Conservation (phyloP, 176 grass and related monocot genomes). For the Oryza glaberrima region DNA sequence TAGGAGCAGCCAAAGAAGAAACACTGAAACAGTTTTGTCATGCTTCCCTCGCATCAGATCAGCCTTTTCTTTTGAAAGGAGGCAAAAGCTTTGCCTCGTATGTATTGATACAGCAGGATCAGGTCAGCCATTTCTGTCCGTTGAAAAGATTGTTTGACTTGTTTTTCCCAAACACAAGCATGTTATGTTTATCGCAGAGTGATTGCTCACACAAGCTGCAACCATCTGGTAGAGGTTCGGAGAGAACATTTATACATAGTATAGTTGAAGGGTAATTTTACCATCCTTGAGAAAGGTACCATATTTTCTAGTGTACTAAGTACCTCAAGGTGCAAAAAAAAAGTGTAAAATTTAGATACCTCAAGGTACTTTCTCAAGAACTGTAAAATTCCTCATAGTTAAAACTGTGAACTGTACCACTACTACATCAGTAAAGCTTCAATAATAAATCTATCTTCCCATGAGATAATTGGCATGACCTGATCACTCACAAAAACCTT, state of each 20-base stretch:
- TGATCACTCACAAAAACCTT: background rate
- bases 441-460: background rate
- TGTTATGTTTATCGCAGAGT: background rate
- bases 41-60: background rate
- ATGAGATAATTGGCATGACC: background rate
- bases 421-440: background rate
- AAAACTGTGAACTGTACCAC: background rate
- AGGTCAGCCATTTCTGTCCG: background rate
- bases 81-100: no score
- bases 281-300: no score
- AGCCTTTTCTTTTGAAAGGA: no score
- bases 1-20: conserved; percentile 6
- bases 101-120: no score
- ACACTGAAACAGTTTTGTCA: background rate
- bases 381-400: no score
- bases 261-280: background rate
- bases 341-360: no score
- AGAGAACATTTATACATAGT: background rate
- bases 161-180: background rate
- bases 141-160: background rate
- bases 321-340: no score
- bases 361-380: no score
- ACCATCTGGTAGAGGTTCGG: background rate
- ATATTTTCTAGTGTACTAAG: no score
- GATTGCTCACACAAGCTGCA: background rate